A percentile compares a stretch with the other conserved stretches of the same genome.
Conservation (phyloP, 768 basidiomycete genomes). For the Polyporus arcularius region DNA sequence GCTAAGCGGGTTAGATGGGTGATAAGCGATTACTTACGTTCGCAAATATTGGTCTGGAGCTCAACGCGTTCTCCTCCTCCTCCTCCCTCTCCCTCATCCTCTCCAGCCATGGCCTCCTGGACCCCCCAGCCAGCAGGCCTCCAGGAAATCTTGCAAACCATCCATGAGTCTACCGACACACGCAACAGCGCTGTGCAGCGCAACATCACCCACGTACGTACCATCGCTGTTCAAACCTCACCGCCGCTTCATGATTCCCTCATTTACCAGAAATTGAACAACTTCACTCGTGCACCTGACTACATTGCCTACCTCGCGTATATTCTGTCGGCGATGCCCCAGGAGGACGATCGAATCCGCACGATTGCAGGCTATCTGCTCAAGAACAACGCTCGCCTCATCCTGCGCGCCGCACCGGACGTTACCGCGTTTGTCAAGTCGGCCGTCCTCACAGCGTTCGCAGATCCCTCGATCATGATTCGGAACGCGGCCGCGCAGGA, state of each 20-base stretch:
- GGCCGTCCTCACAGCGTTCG: constrained; percentile 79
- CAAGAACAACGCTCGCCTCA: constrained; percentile 90
- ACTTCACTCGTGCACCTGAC: constrained; percentile 85
- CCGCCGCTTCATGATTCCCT: constrained; percentile 18
- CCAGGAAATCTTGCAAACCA: constrained; percentile 88
- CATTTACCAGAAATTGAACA: constrained; percentile 73
- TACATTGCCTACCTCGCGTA: constrained; percentile 96
- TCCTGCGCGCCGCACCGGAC: constrained; percentile 64
- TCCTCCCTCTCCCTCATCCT: constrained; percentile 18
- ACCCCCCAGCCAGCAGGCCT: constrained; percentile 81
- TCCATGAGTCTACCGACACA: constrained; percentile 87
- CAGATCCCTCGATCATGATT: constrained; percentile 81
- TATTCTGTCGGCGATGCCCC: constrained; percentile 78
- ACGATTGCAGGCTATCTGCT: constrained; percentile 95
- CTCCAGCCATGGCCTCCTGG: constrained; percentile 62
- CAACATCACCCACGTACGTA: constrained; percentile 76
- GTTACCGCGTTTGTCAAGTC: constrained; percentile 75
- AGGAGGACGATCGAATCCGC: constrained; percentile 90
- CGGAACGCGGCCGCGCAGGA: constrained; percentile 93
- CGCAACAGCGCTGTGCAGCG: constrained; percentile 69
- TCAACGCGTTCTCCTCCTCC: constrained; percentile 17
- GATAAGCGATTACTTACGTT: constrained; percentile 10
- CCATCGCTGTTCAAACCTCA: constrained; percentile 13
- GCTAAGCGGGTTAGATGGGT: constrained; percentile 1
- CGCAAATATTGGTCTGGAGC: constrained; percentile 14